These are phyloP conservation scores for Sequoiadendron giganteum DNA, from an alignment of 75 land plant genomes.

Conservation along the genomic window DNA sequence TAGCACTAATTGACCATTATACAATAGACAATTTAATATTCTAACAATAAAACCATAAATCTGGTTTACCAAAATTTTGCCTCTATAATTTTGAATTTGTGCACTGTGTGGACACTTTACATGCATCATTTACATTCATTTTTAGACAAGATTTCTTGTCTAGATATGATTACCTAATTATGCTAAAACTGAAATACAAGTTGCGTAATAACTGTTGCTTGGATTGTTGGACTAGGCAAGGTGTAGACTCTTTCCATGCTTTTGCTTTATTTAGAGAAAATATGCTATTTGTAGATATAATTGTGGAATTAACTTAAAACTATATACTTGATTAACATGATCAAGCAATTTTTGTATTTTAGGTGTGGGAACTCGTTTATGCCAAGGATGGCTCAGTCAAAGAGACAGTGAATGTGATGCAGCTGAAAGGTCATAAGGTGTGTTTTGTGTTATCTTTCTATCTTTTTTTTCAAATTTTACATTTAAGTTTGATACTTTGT, in stretches of 20 bases:
- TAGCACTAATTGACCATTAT: too few relatives aligned
- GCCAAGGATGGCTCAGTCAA: slow-evolving; percentile 93
- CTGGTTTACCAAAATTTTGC: too few relatives aligned
- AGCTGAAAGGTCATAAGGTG: slow-evolving; percentile 98
- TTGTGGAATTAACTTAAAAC: not conserved
- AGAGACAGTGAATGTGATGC: slow-evolving; percentile 91
- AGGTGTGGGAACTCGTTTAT: slow-evolving; percentile 97
- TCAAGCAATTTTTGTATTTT: slow-evolving; percentile 1
- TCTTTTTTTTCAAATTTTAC: not conserved
- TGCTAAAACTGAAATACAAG: too few relatives aligned
- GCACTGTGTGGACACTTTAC: too few relatives aligned
- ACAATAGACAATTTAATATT: too few relatives aligned
- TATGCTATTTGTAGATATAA: not conserved
- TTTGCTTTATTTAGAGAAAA: too few relatives aligned
- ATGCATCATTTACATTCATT: too few relatives aligned
- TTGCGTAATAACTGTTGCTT: too few relatives aligned
- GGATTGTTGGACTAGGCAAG: not conserved
- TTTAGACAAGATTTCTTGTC: too few relatives aligned
- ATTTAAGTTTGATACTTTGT: not conserved
- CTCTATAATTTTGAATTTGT: too few relatives aligned
- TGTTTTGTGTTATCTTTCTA: slow-evolving; percentile 5
- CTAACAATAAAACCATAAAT: not conserved
- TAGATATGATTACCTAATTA: too few relatives aligned
- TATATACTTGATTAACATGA: not conserved
- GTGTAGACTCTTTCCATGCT: too few relatives aligned